These are phyloP conservation scores for Emmonsiellopsis sp. DNA, from an alignment of 2,329 filamentous ascomycete species.

Conservation along the genomic window DNA sequence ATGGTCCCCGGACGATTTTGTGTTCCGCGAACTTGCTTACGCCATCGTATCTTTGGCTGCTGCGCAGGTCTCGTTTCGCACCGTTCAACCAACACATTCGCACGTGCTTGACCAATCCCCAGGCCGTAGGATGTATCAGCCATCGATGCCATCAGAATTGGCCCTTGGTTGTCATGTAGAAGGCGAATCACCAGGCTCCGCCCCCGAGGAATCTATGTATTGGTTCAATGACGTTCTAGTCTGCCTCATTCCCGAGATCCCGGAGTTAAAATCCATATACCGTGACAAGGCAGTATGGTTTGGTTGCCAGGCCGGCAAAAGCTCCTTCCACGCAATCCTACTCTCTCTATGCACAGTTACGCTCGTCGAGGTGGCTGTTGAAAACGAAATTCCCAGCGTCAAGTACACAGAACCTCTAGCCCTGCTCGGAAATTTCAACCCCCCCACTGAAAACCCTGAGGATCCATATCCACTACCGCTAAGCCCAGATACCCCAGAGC, in stretches of 20 bases:
- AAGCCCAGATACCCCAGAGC: neutral
- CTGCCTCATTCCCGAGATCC: neutral
- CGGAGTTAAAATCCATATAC: neutral
- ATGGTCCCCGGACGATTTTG: neutral
- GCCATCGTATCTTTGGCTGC: conserved; percentile 1
- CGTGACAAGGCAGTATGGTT: neutral
- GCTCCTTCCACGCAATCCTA: neutral
- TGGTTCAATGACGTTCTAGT: conserved; percentile 3
- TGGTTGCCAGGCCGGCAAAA: neutral
- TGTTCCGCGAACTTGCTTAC: conserved; percentile 1
- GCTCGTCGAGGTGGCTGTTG: neutral
- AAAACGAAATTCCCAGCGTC: neutral
- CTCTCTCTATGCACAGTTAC: neutral
- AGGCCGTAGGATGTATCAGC: neutral
- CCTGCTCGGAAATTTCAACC: neutral
- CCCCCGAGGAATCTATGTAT: conserved; percentile 2
- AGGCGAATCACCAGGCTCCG: neutral
- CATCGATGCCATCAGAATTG: neutral
- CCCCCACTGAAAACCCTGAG: neutral
- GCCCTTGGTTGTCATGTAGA: neutral
- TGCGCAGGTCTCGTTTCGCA: neutral
- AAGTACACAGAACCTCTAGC: neutral
- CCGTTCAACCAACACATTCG: neutral
- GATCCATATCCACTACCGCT: neutral
- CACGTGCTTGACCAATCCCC: too few species aligned